Conservation (phyloP, 2,329 filamentous ascomycete genomes). For the Beauveria medogensis region DNA sequence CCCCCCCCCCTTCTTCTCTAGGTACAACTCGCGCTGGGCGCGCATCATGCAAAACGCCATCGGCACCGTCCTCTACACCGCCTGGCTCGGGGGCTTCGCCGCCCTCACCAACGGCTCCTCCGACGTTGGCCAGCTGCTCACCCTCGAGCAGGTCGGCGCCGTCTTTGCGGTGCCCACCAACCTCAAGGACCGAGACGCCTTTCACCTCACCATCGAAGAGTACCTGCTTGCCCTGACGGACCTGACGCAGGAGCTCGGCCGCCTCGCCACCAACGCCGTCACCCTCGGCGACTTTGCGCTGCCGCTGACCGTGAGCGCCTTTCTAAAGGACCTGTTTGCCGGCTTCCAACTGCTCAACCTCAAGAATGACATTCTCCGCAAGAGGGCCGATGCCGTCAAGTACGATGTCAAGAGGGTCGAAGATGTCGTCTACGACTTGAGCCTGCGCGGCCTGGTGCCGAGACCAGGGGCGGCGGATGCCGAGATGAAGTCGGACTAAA, state of each 20-base stretch:
- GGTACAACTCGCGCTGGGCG: constrained; percentile 79
- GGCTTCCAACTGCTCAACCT: constrained; percentile 96
- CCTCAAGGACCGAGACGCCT: constrained; percentile 78
- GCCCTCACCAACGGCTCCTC: constrained; percentile 34
- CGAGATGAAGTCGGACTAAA: constrained; percentile 30
- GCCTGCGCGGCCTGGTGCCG: constrained; percentile 72
- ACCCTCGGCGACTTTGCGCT: constrained; percentile 82
- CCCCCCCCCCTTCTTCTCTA: constrained; percentile 20
- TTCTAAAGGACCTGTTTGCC: constrained; percentile 90
- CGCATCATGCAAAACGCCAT: constrained; percentile 75
- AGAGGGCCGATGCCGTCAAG: constrained; percentile 87
- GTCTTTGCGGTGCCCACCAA: constrained; percentile 81
- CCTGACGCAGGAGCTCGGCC: constrained; percentile 82
- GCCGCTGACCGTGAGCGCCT: constrained; percentile 79
- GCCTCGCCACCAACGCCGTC: constrained; percentile 88
- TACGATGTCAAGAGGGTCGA: constrained; percentile 97
- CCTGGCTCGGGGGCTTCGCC: constrained; percentile 72
- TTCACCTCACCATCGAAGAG: constrained; percentile 95
- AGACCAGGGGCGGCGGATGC: constrained; percentile 30
- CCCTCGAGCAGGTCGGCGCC: constrained; percentile 77
- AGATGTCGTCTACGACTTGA: constrained; percentile 94
- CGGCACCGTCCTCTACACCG: constrained; percentile 47
- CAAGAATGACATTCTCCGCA: constrained; percentile 87
- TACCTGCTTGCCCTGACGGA: constrained; percentile 84
- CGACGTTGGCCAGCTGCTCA: constrained; percentile 60